Conservation (phyloP, 805 yeast genomes). For the Dipodascus geniculatus region DNA sequence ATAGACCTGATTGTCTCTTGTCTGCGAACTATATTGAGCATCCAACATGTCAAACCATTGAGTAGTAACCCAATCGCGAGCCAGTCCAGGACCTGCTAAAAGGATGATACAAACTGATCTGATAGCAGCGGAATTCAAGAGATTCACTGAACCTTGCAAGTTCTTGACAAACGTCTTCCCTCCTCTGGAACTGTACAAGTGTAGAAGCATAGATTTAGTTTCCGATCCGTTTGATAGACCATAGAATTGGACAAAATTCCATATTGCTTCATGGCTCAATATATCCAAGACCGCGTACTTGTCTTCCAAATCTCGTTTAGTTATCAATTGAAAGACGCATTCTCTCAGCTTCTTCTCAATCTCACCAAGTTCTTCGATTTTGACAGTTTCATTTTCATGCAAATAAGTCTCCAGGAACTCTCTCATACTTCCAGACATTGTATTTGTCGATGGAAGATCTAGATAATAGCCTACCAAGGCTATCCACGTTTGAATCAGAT, state of each 20-base stretch:
- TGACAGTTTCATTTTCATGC: neutral
- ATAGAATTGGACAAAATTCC: conserved; percentile 16
- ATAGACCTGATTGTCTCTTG: neutral
- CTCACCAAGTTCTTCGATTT: neutral
- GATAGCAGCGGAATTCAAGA: neutral
- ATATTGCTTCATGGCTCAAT: conserved; percentile 16
- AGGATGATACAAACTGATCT: conserved; percentile 6
- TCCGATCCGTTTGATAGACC: conserved; percentile 14
- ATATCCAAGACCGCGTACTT: conserved; percentile 3
- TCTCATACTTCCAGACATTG: neutral
- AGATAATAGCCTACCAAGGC: neutral
- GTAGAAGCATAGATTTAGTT: conserved; percentile 1
- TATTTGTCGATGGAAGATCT: neutral
- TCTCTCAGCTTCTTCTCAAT: neutral
- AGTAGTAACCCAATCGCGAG: conserved; percentile 6
- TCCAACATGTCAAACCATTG: conserved; percentile 9
- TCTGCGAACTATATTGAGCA: neutral
- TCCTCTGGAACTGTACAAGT: neutral
- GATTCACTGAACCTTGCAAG: neutral
- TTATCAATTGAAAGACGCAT: neutral
- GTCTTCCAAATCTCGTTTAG: conserved; percentile 3
- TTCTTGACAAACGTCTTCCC: neutral
- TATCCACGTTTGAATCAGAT: neutral
- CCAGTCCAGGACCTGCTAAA: conserved; percentile 3
- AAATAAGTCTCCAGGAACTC: neutral